Percentiles rank a stretch among this genome's conserved stretches.
These are phyloP conservation scores for Gymnopilus dilepis DNA, from an alignment of 768 basidiomycete genomes.

Conservation along the genomic window DNA sequence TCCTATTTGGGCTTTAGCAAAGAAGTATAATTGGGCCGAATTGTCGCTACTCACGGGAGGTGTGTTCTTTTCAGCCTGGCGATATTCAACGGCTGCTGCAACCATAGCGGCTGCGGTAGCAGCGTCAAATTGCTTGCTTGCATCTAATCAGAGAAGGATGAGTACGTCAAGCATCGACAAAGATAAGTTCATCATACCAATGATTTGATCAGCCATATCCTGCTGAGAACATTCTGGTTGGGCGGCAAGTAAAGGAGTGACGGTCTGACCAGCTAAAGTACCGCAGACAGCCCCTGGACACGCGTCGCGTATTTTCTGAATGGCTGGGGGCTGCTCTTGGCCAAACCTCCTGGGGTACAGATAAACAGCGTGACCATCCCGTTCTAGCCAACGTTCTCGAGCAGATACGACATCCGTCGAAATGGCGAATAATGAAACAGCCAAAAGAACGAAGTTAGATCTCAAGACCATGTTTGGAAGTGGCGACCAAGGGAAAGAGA, in stretches of 20 bases:
- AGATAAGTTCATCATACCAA: slow-evolving; percentile 42
- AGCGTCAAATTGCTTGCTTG: slow-evolving; percentile 55
- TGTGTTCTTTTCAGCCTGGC: slow-evolving; percentile 64
- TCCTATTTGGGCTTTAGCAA: slow-evolving; percentile 38
- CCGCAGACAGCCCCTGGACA: slow-evolving; percentile 57
- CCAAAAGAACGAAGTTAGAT: slow-evolving; percentile 29
- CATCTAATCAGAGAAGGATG: slow-evolving; percentile 39
- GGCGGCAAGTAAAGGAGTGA: slow-evolving; percentile 56
- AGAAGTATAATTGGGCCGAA: background rate
- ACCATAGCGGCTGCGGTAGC: slow-evolving; percentile 58
- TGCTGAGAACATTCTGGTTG: slow-evolving; percentile 61
- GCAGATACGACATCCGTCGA: slow-evolving; percentile 37
- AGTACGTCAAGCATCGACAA: background rate
- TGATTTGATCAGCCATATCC: slow-evolving; percentile 61
- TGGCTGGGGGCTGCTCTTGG: slow-evolving; percentile 53
- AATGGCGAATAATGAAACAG: slow-evolving; percentile 34
- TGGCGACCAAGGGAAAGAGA: slow-evolving; percentile 4
- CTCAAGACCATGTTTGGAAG: slow-evolving; percentile 38
- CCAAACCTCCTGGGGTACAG: slow-evolving; percentile 60
- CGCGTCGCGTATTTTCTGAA: slow-evolving; percentile 48
- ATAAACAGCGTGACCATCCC: slow-evolving; percentile 48
- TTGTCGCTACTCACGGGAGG: slow-evolving; percentile 45
- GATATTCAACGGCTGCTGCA: slow-evolving; percentile 55
- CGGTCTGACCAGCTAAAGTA: slow-evolving; percentile 50
- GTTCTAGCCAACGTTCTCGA: slow-evolving; percentile 53